A percentile compares a stretch with the other conserved stretches of the same genome.
Conservation (phyloP, 768 basidiomycete species). For the Suillus bovinus region DNA sequence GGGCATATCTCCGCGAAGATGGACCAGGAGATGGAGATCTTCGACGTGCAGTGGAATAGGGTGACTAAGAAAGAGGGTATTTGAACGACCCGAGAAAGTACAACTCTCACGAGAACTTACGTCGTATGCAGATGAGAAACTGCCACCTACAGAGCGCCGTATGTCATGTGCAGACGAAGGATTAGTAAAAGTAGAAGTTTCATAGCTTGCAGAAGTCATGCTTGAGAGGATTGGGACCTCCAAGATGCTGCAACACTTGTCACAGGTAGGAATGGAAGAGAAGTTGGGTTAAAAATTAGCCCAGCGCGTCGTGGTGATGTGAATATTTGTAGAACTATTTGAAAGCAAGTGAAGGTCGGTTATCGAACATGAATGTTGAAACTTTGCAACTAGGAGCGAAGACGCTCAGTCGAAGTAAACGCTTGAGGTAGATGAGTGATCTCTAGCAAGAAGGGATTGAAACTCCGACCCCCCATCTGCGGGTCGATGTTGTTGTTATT, state of each 20-base stretch:
- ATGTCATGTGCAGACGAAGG: constrained; percentile 27
- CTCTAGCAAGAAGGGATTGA: constrained; percentile 21
- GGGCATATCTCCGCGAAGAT: constrained; percentile 39
- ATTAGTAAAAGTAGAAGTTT: constrained; percentile 26
- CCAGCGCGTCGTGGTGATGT: constrained; percentile 12
- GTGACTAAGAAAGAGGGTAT: constrained; percentile 18
- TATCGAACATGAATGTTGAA: constrained; percentile 1
- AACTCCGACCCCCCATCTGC: constrained; percentile 30
- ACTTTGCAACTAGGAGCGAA: neutral
- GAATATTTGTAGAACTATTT: constrained; percentile 10
- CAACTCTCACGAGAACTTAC: constrained; percentile 24
- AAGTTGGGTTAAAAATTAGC: constrained; percentile 2
- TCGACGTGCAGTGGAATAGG: constrained; percentile 36
- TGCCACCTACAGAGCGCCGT: constrained; percentile 26
- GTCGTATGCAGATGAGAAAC: constrained; percentile 28
- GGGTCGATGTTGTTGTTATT: neutral
- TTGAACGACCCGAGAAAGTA: constrained; percentile 8
- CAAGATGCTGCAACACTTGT: neutral
- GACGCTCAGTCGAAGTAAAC: constrained; percentile 6
- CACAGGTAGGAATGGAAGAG: constrained; percentile 7
- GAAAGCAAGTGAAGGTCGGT: constrained; percentile 17
- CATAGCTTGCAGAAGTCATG: constrained; percentile 26
- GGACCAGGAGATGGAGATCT: constrained; percentile 52
- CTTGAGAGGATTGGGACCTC: constrained; percentile 3
- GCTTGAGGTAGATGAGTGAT: constrained; percentile 21